Evolutionary conservation across 257 asterid genomes (phyloP), one percentile per base, ranked within the genome.

Genomic region (Jasminum sambac): DNA sequence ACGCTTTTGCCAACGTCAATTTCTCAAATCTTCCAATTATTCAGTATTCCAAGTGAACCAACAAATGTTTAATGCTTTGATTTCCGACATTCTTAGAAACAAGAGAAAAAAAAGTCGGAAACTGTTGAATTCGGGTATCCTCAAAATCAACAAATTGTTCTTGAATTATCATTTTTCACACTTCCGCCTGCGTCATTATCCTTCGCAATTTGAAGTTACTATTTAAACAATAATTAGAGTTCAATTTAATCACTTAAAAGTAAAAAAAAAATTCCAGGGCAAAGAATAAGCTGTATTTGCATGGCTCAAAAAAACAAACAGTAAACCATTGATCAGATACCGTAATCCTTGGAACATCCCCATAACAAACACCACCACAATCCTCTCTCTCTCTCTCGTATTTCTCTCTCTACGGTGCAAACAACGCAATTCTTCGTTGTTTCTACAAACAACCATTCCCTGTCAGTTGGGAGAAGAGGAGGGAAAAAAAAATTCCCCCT

Each of bases 381-480:
- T 14, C 38, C 23, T 42, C 72, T 0, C 40, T 36, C 23, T 39
- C 66, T 19, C 57, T 59, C 36, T 43, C 38, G 70, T 59, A 40
- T 39, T 61, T 44, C 68, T 70, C 66, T 16, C 60, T 41, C 43
- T 25, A 11, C 60, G 14, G 52, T 6, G 42, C 38, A 36, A 74
- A 63, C 23, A 68, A 62, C 24, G 14, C 36, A 44, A 44, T 37
- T 58, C 64, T 64, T 55, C 44, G 42, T 37, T 26, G 16, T 50
- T 57, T 6, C 11, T 55, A 55, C 8, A 5, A 57, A 37, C 69
- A 40, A 19, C 68, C 70, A 68, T 70, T 66, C 67, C 11, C 60
- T 24, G 63, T 71, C 62, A 75, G 66, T 72, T 48, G 79, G 71
- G 79, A 74, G 79, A 61, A 74, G 83, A 79, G 79, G 79, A 70